Evolutionary conservation across 2,329 filamentous ascomycete species (phyloP).

Genomic region (Neospermospora avenae): DNA sequence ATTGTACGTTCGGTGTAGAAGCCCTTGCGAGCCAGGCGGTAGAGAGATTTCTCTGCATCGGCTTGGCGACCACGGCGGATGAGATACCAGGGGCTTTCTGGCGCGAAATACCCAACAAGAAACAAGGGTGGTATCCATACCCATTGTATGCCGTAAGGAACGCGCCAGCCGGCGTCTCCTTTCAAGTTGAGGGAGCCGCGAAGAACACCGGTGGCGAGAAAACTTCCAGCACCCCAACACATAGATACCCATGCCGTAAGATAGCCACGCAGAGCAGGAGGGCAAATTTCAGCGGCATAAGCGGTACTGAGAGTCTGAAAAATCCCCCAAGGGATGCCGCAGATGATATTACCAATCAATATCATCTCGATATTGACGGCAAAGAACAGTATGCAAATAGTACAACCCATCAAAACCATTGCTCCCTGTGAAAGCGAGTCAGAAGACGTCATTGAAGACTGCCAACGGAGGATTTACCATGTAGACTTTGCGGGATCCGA

Average conservation of each 20-base stretch:
- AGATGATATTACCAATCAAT: slow-evolving; percentile 11
- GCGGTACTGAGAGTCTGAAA: slow-evolving; percentile 20
- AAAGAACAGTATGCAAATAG: slow-evolving; percentile 15
- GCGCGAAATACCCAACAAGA: slow-evolving; percentile 33
- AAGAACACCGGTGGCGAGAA: slow-evolving; percentile 30
- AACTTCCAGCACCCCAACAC: slow-evolving; percentile 32
- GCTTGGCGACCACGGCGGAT: slow-evolving; percentile 34
- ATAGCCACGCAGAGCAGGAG: slow-evolving; percentile 29
- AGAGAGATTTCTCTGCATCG: slow-evolving; percentile 28
- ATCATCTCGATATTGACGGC: slow-evolving; percentile 12
- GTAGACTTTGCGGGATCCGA: slow-evolving; percentile 29
- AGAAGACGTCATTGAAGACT: neutral
- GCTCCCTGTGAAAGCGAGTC: neutral
- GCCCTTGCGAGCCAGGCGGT: slow-evolving; percentile 16
- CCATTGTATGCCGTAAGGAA: slow-evolving; percentile 24
- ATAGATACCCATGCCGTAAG: slow-evolving; percentile 32
- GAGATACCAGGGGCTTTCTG: slow-evolving; percentile 36
- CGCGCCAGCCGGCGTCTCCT: slow-evolving; percentile 22
- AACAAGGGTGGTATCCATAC: slow-evolving; percentile 23
- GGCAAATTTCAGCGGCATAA: slow-evolving; percentile 32
- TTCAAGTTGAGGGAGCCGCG: slow-evolving; percentile 21
- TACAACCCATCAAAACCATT: slow-evolving; percentile 17
- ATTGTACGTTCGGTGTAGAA: neutral
- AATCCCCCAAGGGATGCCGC: slow-evolving; percentile 20
- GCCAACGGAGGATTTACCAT: neutral